Percentiles rank a stretch among this genome's conserved stretches.
Evolutionary conservation across 441 rosid genomes (phyloP).

Genomic region (Eutrema salsugineum): DNA sequence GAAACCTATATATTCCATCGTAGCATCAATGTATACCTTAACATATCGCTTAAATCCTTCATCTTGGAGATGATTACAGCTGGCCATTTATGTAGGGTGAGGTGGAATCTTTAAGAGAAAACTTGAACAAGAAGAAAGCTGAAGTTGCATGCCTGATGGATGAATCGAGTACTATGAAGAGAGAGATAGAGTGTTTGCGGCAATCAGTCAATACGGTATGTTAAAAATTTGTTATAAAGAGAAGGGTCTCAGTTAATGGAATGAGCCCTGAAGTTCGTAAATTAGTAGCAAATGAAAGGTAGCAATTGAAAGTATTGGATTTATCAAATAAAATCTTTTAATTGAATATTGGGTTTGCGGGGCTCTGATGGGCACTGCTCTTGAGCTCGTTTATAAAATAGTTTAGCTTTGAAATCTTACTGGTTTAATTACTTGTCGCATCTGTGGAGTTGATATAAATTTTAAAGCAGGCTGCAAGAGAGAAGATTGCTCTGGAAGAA

Average conservation of each 20-base stretch:
- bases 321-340: not conserved
- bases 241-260: not conserved
- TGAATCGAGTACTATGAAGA: conserved; percentile 63
- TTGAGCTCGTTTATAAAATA: not conserved
- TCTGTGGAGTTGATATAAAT: conserved; percentile 1
- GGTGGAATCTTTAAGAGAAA: conserved; percentile 52
- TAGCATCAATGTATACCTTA: conserved; percentile 7
- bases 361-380: not conserved
- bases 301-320: not conserved
- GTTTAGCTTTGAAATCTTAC: not conserved
- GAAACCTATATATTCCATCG: not conserved
- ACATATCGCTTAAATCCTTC: not conserved
- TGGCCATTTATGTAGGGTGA: conserved; percentile 39
- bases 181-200: conserved; percentile 55
- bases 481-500: conserved; percentile 53
- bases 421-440: not conserved
- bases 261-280: not conserved
- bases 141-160: conserved; percentile 62
- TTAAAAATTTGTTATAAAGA: conserved; percentile 4
- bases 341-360: not conserved
- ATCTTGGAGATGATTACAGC: not conserved
- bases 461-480: conserved; percentile 52
- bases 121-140: conserved; percentile 59
- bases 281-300: not conserved
- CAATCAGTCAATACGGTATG: conserved; percentile 62